Base-by-base conservation (phyloP, 2,329 filamentous ascomycete species). In the Falciphora oryzae region DNA sequence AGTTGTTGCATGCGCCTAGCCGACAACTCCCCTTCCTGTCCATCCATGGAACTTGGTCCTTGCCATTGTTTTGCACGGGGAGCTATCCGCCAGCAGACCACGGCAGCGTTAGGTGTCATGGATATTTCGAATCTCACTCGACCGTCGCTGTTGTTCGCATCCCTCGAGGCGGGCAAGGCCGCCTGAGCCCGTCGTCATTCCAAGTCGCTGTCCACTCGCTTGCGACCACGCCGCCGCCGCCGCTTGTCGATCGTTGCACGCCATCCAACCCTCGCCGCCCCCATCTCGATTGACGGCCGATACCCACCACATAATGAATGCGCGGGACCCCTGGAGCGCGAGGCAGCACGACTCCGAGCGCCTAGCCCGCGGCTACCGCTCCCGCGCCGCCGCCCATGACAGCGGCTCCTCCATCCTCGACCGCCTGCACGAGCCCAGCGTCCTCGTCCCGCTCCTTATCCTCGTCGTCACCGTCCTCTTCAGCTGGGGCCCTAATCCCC, bases 271-370 rank as follows among this genome's bases (percentile, higher is more conserved):
- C 35, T 65, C 64, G 61, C 66, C 61, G 63, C 65, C 63, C 63
- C 61, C 27, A 53, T 53, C 22, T 25, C 44, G 2, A 53, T 11
- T 4, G 44, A 10, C 44, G 18, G 3, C 44, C 22, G 44, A 25
- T 65, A 65, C 64, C 65, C 53, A 57, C 61, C 65, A 53, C 75
- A 76, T 69, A 69, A 80, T 80, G 78, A 76, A 71, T 72, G 72
- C 74, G 66, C 72, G 76, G 67, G 71, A 70, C 61, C 65, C 65
- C 35, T 69, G 71, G 68, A 65, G 71, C 58, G 66, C 71, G 31
- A 72, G 69, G 67, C 72, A 71, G 64, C 66, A 71, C 69, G 70
- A 75, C 65, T 53, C 61, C 28, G 53, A 32, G 61, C 32, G 28
- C 61, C 50, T 50, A 22, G 35, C 27, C 14, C 60, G 44, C n/a